A percentile compares a stretch with the other conserved stretches of the same genome.
phyloP scores from a whole-genome alignment of 2,329 filamentous ascomycete genomes.

The Ophiostoma tasmaniense region DNA sequence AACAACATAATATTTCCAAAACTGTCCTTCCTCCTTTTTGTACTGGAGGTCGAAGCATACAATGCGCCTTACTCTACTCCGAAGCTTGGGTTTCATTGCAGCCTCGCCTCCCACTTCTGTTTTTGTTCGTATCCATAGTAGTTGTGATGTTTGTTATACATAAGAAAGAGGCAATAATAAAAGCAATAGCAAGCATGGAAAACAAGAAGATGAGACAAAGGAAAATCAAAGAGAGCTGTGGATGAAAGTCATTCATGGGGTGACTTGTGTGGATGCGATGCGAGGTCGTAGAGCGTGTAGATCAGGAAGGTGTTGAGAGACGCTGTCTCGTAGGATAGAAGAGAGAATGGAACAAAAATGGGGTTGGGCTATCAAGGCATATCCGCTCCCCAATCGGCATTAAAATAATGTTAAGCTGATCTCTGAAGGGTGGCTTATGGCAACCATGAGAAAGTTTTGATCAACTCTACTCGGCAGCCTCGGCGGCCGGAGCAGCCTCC shows the following conservation, averaged over 20 bases:
- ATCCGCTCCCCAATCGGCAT: neutral
- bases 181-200: slow-evolving; percentile 1
- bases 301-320: neutral
- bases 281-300: neutral
- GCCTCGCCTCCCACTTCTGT: neutral
- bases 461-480: slow-evolving; percentile 1
- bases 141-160: neutral
- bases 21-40: neutral
- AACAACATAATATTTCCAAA: neutral
- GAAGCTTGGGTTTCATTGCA: neutral
- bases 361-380: neutral
- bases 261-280: neutral
- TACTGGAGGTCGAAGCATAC: neutral
- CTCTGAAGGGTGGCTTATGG: neutral
- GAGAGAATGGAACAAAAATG: neutral
- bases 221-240: neutral
- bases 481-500: neutral
- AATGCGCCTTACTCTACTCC: neutral
- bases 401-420: neutral
- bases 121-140: slow-evolving; percentile 4
- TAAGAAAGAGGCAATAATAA: neutral
- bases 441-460: neutral
- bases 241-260: neutral
- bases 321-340: neutral
- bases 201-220: neutral